A percentile compares a stretch with the other conserved stretches of the same genome.
Conservation (phyloP, 2,329 filamentous ascomycete species). For the Trichoderma breve region DNA sequence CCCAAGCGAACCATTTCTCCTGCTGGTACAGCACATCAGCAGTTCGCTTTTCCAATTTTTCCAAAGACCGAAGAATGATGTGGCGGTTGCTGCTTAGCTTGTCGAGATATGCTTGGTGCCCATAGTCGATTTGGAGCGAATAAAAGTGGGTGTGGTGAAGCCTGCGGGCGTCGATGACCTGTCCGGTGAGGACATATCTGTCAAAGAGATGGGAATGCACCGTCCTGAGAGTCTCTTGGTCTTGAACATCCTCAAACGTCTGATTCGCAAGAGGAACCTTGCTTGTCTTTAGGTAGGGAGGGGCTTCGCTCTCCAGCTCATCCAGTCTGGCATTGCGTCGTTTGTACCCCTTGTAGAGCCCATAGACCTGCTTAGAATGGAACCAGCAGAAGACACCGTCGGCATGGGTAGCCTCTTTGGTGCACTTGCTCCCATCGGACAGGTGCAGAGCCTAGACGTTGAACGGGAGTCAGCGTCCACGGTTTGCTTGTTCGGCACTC, state of each 20-base stretch:
- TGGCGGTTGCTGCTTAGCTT: constrained; percentile 11
- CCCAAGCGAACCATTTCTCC: constrained; percentile 15
- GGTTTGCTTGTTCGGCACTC: not conserved
- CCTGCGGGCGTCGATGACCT: constrained; percentile 11
- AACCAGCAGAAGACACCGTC: constrained; percentile 14
- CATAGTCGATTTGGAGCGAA: not conserved
- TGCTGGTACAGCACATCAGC: not conserved
- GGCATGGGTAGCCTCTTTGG: constrained; percentile 7
- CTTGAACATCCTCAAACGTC: not conserved
- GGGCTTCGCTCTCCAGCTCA: not conserved
- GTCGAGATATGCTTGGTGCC: constrained; percentile 4
- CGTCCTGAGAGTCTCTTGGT: not conserved
- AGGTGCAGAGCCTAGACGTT: not conserved
- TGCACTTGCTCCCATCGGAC: not conserved
- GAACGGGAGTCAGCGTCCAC: not conserved
- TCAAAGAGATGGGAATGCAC: constrained; percentile 4
- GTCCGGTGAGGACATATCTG: not conserved
- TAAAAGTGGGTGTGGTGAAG: constrained; percentile 14
- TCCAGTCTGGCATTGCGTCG: constrained; percentile 8
- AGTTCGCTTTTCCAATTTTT: not conserved
- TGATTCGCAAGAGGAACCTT: constrained; percentile 4
- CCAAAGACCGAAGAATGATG: not conserved
- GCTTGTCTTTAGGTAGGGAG: not conserved
- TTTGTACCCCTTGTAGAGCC: constrained; percentile 11
- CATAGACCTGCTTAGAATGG: constrained; percentile 9